Conservation (phyloP, 306 rosid genomes). For the Ceratonia siliqua region DNA sequence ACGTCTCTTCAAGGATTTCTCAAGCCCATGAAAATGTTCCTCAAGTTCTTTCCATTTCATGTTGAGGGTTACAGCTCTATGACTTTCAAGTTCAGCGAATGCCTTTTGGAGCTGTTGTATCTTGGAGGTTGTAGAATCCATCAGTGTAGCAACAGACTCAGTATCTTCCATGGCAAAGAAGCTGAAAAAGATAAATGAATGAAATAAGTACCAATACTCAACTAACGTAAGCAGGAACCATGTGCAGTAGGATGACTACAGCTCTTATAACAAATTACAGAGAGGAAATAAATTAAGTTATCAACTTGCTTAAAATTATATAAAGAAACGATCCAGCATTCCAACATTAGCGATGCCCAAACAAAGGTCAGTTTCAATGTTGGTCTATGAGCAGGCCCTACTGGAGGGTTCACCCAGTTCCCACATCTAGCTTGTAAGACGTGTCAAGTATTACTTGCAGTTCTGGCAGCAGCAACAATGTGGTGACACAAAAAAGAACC, state of each 20-base stretch:
- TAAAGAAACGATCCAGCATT: not conserved
- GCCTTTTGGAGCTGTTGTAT: conserved; percentile 97
- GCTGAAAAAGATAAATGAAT: conserved; percentile 49
- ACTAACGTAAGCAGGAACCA: not conserved
- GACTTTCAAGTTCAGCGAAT: conserved; percentile 98
- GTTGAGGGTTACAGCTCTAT: conserved; percentile 84
- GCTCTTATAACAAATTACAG: not conserved
- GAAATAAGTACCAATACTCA: conserved; percentile 15
- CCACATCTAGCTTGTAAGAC: not conserved
- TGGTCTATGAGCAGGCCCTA: not conserved
- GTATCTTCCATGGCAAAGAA: conserved; percentile 76
- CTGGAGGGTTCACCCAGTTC: not conserved
- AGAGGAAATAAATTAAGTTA: not conserved
- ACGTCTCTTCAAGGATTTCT: conserved; percentile 97
- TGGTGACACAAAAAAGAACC: not conserved
- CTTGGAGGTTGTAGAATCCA: conserved; percentile 85
- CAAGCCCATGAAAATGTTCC: conserved; percentile 95
- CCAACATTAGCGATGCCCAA: not conserved
- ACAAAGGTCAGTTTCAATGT: not conserved
- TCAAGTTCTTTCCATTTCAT: conserved; percentile 97
- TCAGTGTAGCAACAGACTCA: conserved; percentile 67
- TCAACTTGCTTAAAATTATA: conserved; percentile 3
- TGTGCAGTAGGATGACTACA: not conserved
- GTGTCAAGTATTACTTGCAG: not conserved
- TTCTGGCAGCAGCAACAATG: not conserved